Evolutionary conservation across 495 filamentous ascomycete genomes (phyloP).

Genomic region (Trypethelium eluteriae): DNA sequence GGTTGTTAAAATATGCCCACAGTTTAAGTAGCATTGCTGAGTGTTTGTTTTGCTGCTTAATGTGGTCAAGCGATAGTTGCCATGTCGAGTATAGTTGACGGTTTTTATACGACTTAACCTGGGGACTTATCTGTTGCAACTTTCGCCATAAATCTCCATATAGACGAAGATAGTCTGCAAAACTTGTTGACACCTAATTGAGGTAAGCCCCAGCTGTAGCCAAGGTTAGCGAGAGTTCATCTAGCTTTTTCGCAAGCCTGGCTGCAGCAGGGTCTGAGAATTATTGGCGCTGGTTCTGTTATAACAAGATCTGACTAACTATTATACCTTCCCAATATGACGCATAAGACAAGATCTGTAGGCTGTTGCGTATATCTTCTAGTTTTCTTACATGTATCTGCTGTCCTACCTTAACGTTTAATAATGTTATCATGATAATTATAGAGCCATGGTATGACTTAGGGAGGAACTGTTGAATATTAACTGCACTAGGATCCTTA

Average conservation of each 20-base stretch:
- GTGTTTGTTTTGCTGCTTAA: conserved; percentile 26
- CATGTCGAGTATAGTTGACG: conserved; percentile 31
- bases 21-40: conserved; percentile 34
- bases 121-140: conserved; percentile 19
- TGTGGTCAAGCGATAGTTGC: conserved; percentile 31
- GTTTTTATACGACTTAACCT: conserved; percentile 11
- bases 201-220: conserved; percentile 40
- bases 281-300: not conserved
- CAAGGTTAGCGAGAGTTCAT: conserved; percentile 41
- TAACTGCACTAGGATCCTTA: conserved; percentile 28
- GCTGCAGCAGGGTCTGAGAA: not conserved
- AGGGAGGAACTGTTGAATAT: conserved; percentile 36
- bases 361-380: not conserved
- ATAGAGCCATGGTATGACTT: conserved; percentile 36
- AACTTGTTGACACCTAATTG: conserved; percentile 27
- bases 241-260: conserved; percentile 23
- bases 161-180: conserved; percentile 32
- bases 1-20: conserved; percentile 34
- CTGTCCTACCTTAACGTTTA: not conserved
- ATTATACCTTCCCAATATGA: not conserved
- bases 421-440: conserved; percentile 37
- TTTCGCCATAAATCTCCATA: conserved; percentile 40
- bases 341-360: not conserved
- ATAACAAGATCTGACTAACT: not conserved
- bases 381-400: not conserved